Evolutionary conservation across 139 green algal genomes (phyloP), one percentile per base, ranked within the genome.

Genomic region (Tetradesmus lagerheimii): DNA sequence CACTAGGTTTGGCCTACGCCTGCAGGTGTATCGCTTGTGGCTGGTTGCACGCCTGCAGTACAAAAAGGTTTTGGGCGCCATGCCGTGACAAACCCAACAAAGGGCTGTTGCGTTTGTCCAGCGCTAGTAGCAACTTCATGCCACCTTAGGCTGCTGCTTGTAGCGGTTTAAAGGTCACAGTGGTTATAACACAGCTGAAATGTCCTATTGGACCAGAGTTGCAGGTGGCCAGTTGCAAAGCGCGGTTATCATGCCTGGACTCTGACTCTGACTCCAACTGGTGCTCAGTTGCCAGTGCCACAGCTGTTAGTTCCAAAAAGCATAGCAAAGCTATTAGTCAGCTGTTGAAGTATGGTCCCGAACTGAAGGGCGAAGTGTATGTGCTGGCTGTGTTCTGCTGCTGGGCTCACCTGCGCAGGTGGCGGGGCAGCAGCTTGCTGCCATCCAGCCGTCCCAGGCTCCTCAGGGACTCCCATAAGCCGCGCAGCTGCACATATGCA

Each of bases 331-430:
- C 57, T 31, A 31, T 31, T 71, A 31, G 5, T 31, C 57, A 31
- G 23, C 25, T 31, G 57, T 23, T 71, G 57, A 9, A 80, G 20
- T 20, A 9, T 29, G n/a, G 15, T 5, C 8, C 5, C 27, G 47
- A n/a, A 35, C 31, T 29, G 62, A 31, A 9, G 75, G 11, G 11
- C 34, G 3, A 38, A 31, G 3, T 31, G 8, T n/a, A n/a, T n/a
- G n/a, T n/a, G n/a, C n/a, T n/a, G n/a, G n/a, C n/a, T n/a, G n/a
- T n/a, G 14, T 12, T 71, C 25, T 71, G 25, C 57, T 31, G 23
- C 57, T n/a, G 5, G n/a, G 57, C 57, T 71, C 27, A 88, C 91
- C 91, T 91, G 25, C 91, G 86, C 45, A 93, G 76, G 64, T 93
- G 89, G 4, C 91, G 83, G 0, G 85, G 91, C 53, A 93, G 85